Conservation (phyloP, 192 early-diverging fungal genomes). For the Martensiomyces pterosporus region DNA sequence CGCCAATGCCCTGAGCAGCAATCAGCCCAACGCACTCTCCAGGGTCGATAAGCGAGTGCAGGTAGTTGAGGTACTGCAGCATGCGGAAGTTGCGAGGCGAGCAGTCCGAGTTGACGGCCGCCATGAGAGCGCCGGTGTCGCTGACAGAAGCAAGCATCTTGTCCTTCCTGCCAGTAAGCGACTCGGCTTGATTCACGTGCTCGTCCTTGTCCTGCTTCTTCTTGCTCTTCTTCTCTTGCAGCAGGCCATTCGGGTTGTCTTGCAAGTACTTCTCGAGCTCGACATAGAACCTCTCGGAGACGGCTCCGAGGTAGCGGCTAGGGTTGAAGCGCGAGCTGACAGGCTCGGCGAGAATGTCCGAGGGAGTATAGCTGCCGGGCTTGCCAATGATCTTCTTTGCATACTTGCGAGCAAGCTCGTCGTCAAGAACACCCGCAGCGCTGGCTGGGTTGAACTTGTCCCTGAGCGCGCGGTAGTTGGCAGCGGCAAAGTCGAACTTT, state of each 20-base stretch:
- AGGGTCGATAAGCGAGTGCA: slow-evolving; percentile 90
- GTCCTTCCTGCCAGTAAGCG: slow-evolving; percentile 43
- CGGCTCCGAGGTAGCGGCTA: slow-evolving; percentile 77
- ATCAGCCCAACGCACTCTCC: slow-evolving; percentile 97
- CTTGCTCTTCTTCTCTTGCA: slow-evolving; percentile 27
- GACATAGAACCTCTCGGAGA: slow-evolving; percentile 81
- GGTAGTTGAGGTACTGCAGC: slow-evolving; percentile 94
- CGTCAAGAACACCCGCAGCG: slow-evolving; percentile 63
- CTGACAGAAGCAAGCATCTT: slow-evolving; percentile 71
- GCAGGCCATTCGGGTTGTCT: slow-evolving; percentile 32
- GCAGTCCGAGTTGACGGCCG: slow-evolving; percentile 58
- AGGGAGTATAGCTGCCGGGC: slow-evolving; percentile 40
- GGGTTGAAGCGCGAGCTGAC: slow-evolving; percentile 79
- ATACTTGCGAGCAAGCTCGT: slow-evolving; percentile 65
- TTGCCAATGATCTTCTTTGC: slow-evolving; percentile 77
- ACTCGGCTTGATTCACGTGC: slow-evolving; percentile 25
- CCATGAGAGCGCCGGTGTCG: slow-evolving; percentile 47
- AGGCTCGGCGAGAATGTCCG: slow-evolving; percentile 53
- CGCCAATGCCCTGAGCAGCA: slow-evolving; percentile 96
- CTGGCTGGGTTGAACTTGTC: slow-evolving; percentile 74
- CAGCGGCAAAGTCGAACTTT: slow-evolving; percentile 90
- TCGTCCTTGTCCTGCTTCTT: slow-evolving; percentile 4
- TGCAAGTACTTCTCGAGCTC: slow-evolving; percentile 57
- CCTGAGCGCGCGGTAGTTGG: slow-evolving; percentile 80
- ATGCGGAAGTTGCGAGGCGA: slow-evolving; percentile 76